These are phyloP conservation scores for Dittrichia graveolens DNA, from an alignment of 129 eudicot genomes.

Conservation along the genomic window DNA sequence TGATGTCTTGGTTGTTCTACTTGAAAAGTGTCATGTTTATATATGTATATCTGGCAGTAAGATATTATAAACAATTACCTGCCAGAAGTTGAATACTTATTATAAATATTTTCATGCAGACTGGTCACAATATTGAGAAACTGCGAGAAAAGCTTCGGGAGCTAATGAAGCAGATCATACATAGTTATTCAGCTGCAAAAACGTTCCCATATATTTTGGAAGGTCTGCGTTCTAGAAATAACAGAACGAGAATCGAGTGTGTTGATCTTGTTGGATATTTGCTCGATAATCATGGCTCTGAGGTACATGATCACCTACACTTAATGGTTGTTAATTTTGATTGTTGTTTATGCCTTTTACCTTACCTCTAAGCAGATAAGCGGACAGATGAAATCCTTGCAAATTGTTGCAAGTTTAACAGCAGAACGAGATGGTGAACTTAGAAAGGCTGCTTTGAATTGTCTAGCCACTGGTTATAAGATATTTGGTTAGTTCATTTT, in stretches of 20 bases:
- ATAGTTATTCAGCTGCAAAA: constrained; percentile 82
- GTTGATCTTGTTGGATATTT: constrained; percentile 90
- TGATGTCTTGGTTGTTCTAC: too few relatives aligned
- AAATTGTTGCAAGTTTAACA: constrained; percentile 94
- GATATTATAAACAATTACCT: too few relatives aligned
- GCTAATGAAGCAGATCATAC: constrained; percentile 69
- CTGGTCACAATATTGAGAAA: constrained; percentile 97
- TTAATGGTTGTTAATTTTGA: constrained; percentile 1
- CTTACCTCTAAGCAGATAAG: constrained; percentile 45
- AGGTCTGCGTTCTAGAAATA: constrained; percentile 93
- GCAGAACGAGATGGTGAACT: constrained; percentile 98
- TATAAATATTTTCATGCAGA: constrained; percentile 44
- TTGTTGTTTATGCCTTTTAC: constrained; percentile 12
- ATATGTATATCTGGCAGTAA: too few relatives aligned
- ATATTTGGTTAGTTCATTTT: constrained; percentile 67
- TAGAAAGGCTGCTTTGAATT: constrained; percentile 88
- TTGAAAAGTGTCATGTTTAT: too few relatives aligned
- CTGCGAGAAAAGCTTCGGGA: constrained; percentile 90
- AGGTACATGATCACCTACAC: constrained; percentile 47
- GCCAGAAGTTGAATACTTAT: not conserved
- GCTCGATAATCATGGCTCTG: constrained; percentile 78
- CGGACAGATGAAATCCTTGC: constrained; percentile 83
- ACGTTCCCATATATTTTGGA: constrained; percentile 85
- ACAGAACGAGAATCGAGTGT: constrained; percentile 80
- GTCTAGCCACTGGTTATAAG: constrained; percentile 89